phyloP scores from a whole-genome alignment of 169 alveolate genomes.

The Cryptosporidium meleagridis region DNA sequence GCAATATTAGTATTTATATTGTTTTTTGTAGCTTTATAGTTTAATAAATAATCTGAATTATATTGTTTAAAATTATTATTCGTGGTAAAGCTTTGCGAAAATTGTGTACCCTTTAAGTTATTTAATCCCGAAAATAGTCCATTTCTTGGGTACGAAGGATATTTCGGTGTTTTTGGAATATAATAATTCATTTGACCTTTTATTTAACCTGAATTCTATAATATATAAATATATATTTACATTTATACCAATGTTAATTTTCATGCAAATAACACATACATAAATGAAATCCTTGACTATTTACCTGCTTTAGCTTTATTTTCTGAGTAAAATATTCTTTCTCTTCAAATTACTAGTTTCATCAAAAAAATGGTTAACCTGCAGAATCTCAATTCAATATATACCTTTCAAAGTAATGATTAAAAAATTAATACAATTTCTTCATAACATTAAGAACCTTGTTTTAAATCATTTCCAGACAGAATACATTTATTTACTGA shows the following conservation, averaged over 20 bases:
- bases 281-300: not conserved
- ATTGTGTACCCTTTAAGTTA: not conserved
- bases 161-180: not conserved
- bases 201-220: not conserved
- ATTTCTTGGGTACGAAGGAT: not conserved
- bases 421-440: not conserved
- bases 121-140: not conserved
- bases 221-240: not conserved
- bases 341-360: not conserved
- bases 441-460: not conserved
- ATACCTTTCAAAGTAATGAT: conserved; percentile 4
- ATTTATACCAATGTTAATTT: not conserved
- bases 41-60: not conserved
- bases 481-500: no score
- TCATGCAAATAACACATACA: not conserved
- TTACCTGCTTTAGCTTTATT: conserved; percentile 2
- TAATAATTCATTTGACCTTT: conserved; percentile 12
- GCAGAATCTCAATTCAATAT: not conserved
- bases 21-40: not conserved
- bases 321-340: not conserved
- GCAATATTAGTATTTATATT: not conserved
- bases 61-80: not conserved
- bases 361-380: not conserved
- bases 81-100: not conserved
- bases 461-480: not conserved